phyloP scores from a whole-genome alignment of 371 early-diverging fungal species.

The Mortierella sp. region DNA sequence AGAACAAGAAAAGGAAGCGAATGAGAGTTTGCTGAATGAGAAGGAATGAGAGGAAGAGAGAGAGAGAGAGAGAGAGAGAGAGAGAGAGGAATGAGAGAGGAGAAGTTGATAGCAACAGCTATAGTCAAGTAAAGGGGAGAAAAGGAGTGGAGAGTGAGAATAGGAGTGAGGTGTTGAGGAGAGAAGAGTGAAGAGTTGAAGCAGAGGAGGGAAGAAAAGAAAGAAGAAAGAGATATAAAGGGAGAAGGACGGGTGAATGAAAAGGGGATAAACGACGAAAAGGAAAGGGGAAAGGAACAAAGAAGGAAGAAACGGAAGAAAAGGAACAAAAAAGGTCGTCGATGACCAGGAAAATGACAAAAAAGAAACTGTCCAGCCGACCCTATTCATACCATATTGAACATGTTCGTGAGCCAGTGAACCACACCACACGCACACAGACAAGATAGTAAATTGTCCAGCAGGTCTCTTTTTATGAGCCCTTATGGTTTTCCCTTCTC shows the following conservation, averaged over 20 bases:
- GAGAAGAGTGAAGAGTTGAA: not conserved
- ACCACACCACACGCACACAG: not conserved
- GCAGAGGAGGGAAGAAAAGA: not conserved
- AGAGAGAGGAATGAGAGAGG: not conserved
- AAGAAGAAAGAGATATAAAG: not conserved
- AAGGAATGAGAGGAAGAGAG: not conserved
- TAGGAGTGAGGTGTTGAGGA: not conserved
- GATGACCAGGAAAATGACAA: not conserved
- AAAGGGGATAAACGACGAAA: not conserved
- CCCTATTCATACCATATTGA: not conserved
- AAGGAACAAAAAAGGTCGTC: not conserved
- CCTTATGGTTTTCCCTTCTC: not conserved
- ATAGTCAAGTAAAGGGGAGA: constrained; percentile 1
- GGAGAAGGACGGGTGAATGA: not conserved
- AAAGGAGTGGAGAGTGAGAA: not conserved
- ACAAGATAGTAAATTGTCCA: not conserved
- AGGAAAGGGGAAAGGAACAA: not conserved
- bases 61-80: not conserved
- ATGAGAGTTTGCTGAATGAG: not conserved
- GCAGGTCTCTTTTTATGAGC: constrained; percentile 5
- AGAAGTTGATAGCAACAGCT: not conserved
- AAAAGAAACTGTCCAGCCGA: not conserved
- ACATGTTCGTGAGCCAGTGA: not conserved
- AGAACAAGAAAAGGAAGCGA: not conserved
- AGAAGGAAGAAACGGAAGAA: not conserved